Base-by-base conservation (phyloP, 225 moss, liverwort and hornwort genomes). In the Physcomitrellopsis africana region DNA sequence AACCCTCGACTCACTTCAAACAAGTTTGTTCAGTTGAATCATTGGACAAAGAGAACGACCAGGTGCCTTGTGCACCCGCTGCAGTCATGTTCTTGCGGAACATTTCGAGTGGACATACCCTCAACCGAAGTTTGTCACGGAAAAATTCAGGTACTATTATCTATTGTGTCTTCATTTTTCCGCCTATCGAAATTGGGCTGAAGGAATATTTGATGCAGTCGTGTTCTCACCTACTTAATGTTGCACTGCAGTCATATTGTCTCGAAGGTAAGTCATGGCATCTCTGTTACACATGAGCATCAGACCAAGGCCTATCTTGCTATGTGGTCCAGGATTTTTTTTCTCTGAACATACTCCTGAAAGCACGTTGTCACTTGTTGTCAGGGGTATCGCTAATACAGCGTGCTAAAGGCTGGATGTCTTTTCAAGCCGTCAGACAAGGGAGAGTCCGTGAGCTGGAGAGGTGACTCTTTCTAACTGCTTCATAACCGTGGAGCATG, bases 361-460 rank as follows among this genome's bases (percentile, higher is more conserved):
- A 47, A 18, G 10, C 17, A 14, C 72, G 51, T 58, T 46, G 3
- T 74, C 67, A 32, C 60, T 15, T 69, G 51, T 69, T 27, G 29
- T 53, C 84, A 88, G 88, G 73, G 7, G 69, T 26, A 6, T 85
- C 88, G 52, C 73, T 88, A 9, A 52, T 88, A n/a, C 80, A 82
- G 60, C 85, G 88, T 13, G 88, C 88, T 0, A 88, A 85, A 63
- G 81, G 85, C 37, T 88, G 88, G 88, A 83, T 88, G 80, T 76
- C 80, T 20, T 83, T 81, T 26, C 88, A 88, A 65, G 77, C 66
- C 7, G 47, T 68, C 29, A 81, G 68, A 77, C 87, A 84, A 72
- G 75, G 72, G 51, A 77, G 77, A 41, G 63, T 67, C 11, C 77
- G 74, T 72, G 84, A 85, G 72, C 56, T 87, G 74, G 84, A 84